Conservation (phyloP, 352 stramenopile species). For the Phytophthora nicotianae region DNA sequence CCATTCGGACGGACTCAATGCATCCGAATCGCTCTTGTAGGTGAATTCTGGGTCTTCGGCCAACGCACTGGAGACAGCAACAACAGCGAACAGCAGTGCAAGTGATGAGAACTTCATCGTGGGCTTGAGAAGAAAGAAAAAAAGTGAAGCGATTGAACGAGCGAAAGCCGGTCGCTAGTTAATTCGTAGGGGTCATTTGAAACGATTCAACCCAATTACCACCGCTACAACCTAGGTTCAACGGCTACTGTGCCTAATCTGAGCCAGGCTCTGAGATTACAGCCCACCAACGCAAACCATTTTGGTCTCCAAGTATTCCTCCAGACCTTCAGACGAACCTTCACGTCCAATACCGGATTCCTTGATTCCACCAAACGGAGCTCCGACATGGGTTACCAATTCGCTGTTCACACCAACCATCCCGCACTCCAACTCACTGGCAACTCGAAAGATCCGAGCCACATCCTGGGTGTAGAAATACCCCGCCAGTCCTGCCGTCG, state of each 20-base stretch:
- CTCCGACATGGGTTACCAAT: slow-evolving; percentile 77
- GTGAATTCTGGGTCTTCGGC: slow-evolving; percentile 10
- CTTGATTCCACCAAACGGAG: slow-evolving; percentile 89
- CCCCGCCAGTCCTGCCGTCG: slow-evolving; percentile 84
- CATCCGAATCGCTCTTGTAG: slow-evolving; percentile 19
- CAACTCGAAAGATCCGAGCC: slow-evolving; percentile 82
- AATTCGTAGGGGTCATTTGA: background rate
- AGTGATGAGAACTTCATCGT: slow-evolving; percentile 16
- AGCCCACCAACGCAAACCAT: slow-evolving; percentile 88
- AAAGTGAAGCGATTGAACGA: background rate
- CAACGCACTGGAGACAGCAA: background rate
- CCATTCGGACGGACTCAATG: slow-evolving; percentile 33
- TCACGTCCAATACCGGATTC: slow-evolving; percentile 89
- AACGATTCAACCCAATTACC: slow-evolving; percentile 6
- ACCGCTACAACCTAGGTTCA: slow-evolving; percentile 3
- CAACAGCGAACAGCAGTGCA: slow-evolving; percentile 5
- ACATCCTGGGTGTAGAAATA: slow-evolving; percentile 95
- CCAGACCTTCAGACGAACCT: slow-evolving; percentile 85
- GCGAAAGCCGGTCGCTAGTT: background rate
- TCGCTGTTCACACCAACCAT: slow-evolving; percentile 95
- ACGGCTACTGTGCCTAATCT: background rate
- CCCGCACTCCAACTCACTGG: slow-evolving; percentile 85
- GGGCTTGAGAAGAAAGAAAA: background rate
- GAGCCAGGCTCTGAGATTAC: slow-evolving; percentile 6
- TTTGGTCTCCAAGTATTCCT: slow-evolving; percentile 97